Percentiles rank a stretch among this genome's conserved stretches.
Evolutionary conservation across 75 land plant genomes (phyloP).

Genomic region (Isoetes taiwanensis): DNA sequence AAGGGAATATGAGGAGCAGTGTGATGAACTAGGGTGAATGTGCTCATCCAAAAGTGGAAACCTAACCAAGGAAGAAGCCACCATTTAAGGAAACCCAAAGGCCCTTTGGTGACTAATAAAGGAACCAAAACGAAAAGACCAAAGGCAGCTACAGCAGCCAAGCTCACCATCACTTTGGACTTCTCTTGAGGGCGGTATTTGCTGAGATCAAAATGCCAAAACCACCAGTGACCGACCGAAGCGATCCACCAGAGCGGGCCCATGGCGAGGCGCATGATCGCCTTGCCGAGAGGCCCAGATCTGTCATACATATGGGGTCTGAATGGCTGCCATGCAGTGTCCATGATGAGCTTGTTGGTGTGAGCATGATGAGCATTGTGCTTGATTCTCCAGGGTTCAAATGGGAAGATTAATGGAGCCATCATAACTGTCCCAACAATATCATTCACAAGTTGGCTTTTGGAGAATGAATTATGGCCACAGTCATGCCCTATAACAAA

Average conservation of each 20-base stretch:
- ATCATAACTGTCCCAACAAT: conserved; percentile 9
- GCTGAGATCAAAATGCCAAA: conserved; percentile 41
- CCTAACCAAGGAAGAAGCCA: conserved; percentile 15
- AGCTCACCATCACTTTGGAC: conserved; percentile 34
- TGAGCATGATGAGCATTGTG: conserved; percentile 14
- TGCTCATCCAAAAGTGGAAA: conserved; percentile 25
- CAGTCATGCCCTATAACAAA: conserved; percentile 16
- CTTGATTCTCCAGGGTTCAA: conserved; percentile 17
- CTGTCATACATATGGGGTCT: conserved; percentile 5
- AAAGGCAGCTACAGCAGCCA: conserved; percentile 14
- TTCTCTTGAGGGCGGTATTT: conserved; percentile 70
- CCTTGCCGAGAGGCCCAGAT: background rate
- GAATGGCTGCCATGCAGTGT: conserved; percentile 18
- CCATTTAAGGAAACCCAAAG: conserved; percentile 10
- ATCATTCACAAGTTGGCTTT: conserved; percentile 16
- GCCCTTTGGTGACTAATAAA: too few species aligned
- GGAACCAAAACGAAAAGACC: conserved; percentile 40
- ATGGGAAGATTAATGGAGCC: conserved; percentile 13
- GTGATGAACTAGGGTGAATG: conserved; percentile 17
- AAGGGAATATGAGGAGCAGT: conserved; percentile 16
- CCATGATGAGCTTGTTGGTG: conserved; percentile 14
- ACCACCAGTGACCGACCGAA: conserved; percentile 14
- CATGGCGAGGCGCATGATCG: conserved; percentile 1
- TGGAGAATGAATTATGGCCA: conserved; percentile 15
- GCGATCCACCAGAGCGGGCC: conserved; percentile 13